These are phyloP conservation scores for Boletales sp. DNA, from an alignment of 768 basidiomycete species.

Conservation along the genomic window DNA sequence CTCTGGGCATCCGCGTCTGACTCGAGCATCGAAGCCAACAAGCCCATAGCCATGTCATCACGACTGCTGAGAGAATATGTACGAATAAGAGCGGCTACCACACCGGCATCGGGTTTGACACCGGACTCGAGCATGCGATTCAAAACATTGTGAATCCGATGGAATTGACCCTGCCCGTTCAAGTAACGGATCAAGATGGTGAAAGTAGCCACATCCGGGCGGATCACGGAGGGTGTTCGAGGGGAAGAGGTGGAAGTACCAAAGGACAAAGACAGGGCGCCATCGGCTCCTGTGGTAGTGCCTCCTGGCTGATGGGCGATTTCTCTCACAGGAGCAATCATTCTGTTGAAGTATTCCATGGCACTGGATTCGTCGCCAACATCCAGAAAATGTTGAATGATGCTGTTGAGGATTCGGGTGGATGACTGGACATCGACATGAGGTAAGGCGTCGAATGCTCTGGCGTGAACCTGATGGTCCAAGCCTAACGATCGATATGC, in stretches of 20 bases:
- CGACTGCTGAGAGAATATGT: constrained; percentile 48
- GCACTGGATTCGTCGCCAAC: constrained; percentile 46
- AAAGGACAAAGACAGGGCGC: constrained; percentile 12
- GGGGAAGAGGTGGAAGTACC: background rate
- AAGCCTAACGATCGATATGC: constrained; percentile 59
- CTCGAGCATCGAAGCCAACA: constrained; percentile 48
- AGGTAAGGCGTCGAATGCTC: constrained; percentile 46
- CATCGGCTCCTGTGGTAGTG: constrained; percentile 32
- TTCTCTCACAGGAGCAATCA: constrained; percentile 40
- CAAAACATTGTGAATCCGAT: constrained; percentile 44
- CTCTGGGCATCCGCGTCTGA: constrained; percentile 21
- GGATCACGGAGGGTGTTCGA: constrained; percentile 15
- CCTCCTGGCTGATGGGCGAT: constrained; percentile 13
- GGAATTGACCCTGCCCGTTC: constrained; percentile 40
- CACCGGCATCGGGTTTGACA: constrained; percentile 43
- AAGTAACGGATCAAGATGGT: constrained; percentile 59
- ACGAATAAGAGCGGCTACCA: constrained; percentile 53
- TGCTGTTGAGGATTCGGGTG: constrained; percentile 61
- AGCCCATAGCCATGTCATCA: constrained; percentile 46
- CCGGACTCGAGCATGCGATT: constrained; percentile 42
- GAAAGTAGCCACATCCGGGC: constrained; percentile 58
- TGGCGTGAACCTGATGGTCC: constrained; percentile 50
- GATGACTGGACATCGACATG: constrained; percentile 38
- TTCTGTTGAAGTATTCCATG: constrained; percentile 45
- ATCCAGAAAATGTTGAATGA: constrained; percentile 63